A percentile compares a stretch with the other conserved stretches of the same genome.
Evolutionary conservation across 2,329 filamentous ascomycete species (phyloP).

Genomic region (Fusarium equiseti): DNA sequence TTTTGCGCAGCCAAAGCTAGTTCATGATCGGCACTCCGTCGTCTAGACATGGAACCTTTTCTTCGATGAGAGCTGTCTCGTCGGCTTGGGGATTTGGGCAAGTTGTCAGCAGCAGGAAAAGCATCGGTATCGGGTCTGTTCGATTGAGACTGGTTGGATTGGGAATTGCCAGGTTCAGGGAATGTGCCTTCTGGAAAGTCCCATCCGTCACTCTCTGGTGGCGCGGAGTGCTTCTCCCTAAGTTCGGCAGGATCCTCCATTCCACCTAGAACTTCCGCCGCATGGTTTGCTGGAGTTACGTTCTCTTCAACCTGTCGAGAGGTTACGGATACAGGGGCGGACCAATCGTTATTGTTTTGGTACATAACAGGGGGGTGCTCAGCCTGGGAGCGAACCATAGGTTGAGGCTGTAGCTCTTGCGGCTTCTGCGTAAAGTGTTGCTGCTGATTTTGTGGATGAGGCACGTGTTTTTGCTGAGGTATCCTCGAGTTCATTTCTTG

Average conservation of each 20-base stretch:
- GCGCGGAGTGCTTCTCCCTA: constrained; percentile 59
- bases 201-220: constrained; percentile 80
- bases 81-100: constrained; percentile 83
- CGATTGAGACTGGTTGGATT: constrained; percentile 61
- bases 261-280: constrained; percentile 55
- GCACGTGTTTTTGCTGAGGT: constrained; percentile 70
- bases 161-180: constrained; percentile 64
- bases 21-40: constrained; percentile 77
- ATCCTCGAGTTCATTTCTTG: constrained; percentile 67
- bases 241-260: constrained; percentile 58
- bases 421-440: constrained; percentile 51
- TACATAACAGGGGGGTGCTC: constrained; percentile 61
- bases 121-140: constrained; percentile 86
- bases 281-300: constrained; percentile 52
- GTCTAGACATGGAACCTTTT: constrained; percentile 81
- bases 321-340: constrained; percentile 50
- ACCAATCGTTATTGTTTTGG: constrained; percentile 53
- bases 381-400: constrained; percentile 66
- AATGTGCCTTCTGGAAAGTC: constrained; percentile 88
- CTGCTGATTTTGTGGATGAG: constrained; percentile 60
- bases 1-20: constrained; percentile 67
- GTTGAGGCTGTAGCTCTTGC: constrained; percentile 58
- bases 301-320: constrained; percentile 53
- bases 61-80: constrained; percentile 77
- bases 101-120: constrained; percentile 85